A percentile compares a stretch with the other conserved stretches of the same genome.
These are phyloP conservation scores for Phytophthora constricta DNA, from an alignment of 352 stramenopile genomes.

Conservation along the genomic window DNA sequence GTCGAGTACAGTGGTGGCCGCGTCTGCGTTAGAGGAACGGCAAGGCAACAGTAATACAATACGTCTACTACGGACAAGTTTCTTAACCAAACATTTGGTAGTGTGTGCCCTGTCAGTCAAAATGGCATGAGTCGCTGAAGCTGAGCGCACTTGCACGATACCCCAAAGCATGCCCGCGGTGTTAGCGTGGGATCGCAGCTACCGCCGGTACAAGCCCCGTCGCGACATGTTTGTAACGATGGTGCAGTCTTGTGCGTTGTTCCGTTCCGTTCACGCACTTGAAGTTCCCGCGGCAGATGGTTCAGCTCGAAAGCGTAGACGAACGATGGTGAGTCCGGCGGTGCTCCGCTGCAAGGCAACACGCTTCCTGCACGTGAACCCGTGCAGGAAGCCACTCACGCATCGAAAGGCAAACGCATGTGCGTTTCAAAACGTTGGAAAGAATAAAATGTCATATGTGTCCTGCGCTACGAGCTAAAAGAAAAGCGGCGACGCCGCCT, in stretches of 20 bases:
- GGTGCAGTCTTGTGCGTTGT: not conserved
- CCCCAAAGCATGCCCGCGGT: too few relatives aligned
- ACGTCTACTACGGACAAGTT: too few relatives aligned
- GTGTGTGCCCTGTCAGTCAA: too few relatives aligned
- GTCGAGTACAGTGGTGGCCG: too few relatives aligned
- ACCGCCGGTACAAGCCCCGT: not conserved
- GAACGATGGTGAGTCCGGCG: too few relatives aligned
- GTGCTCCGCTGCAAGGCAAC: too few relatives aligned
- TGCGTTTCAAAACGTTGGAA: constrained; percentile 36
- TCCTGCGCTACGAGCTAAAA: constrained; percentile 49
- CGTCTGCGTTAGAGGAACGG: too few relatives aligned
- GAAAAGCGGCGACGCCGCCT: constrained; percentile 28
- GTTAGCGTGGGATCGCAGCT: not conserved
- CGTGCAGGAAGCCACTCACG: not conserved
- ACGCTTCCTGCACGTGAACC: too few relatives aligned
- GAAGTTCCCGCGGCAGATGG: not conserved
- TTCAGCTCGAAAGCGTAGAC: not conserved
- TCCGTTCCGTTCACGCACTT: not conserved
- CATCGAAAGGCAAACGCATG: constrained; percentile 3
- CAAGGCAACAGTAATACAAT: too few relatives aligned
- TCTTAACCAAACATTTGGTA: too few relatives aligned
- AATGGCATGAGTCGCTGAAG: not conserved
- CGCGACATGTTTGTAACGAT: constrained; percentile 2
- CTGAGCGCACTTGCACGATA: not conserved
- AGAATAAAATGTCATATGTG: constrained; percentile 37